phyloP scores from a whole-genome alignment of 2,329 filamentous ascomycete species.

The Oidium heveae region DNA sequence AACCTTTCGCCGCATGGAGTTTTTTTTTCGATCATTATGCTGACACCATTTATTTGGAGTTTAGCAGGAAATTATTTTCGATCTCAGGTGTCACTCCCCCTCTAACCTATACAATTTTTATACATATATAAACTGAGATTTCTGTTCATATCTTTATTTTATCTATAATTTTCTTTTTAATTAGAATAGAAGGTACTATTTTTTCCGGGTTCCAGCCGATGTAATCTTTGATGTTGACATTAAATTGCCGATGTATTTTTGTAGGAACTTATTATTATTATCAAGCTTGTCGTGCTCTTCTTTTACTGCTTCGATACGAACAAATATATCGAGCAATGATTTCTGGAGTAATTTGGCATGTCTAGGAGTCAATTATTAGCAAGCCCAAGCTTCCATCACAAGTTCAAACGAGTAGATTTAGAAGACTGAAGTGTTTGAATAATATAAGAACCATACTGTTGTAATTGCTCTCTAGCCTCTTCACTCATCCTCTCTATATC shows the following conservation, averaged over 20 bases:
- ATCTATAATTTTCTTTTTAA: too few relatives aligned
- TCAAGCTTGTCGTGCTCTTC: conserved; percentile 92
- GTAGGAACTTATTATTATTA: conserved; percentile 86
- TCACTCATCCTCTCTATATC: conserved; percentile 72
- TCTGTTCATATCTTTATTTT: too few relatives aligned
- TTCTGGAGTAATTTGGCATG: conserved; percentile 77
- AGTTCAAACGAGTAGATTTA: neutral
- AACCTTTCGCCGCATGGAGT: too few relatives aligned
- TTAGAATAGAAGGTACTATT: conserved; percentile 1
- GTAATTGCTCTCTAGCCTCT: conserved; percentile 44
- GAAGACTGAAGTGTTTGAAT: neutral
- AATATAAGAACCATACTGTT: conserved; percentile 20
- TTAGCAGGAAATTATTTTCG: too few relatives aligned
- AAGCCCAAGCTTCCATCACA: neutral
- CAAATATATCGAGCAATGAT: conserved; percentile 68
- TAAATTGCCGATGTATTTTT: conserved; percentile 92
- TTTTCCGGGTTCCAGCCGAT: conserved; percentile 16
- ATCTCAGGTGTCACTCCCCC: too few relatives aligned
- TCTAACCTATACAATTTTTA: too few relatives aligned
- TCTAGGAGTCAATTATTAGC: conserved; percentile 20
- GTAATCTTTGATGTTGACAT: conserved; percentile 68
- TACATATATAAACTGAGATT: too few relatives aligned
- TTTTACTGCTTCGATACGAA: conserved; percentile 82
- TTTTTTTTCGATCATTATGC: too few relatives aligned
- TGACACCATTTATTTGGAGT: too few relatives aligned